Percentiles rank a stretch among this genome's conserved stretches.
Conservation (phyloP, 805 yeast species). For the Saccharomycopsis fodiens region DNA sequence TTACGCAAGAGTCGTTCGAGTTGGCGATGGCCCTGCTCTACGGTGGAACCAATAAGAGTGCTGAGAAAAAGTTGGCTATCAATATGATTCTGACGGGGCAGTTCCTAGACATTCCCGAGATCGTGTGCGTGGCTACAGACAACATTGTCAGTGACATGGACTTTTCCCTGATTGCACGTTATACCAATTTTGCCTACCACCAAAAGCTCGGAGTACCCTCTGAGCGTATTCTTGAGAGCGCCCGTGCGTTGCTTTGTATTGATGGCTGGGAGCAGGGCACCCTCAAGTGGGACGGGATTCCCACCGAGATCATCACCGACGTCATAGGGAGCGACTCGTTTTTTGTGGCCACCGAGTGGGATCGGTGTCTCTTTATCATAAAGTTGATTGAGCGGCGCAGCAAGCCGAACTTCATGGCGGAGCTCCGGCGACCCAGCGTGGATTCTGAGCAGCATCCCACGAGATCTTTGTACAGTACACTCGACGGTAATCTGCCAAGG, state of each 20-base stretch:
- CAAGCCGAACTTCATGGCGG: constrained; percentile 3
- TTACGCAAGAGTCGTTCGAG: constrained; percentile 41
- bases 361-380: constrained; percentile 41
- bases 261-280: constrained; percentile 44
- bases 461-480: neutral
- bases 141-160: constrained; percentile 30
- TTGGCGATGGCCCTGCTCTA: constrained; percentile 40
- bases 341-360: constrained; percentile 50
- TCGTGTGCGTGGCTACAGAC: constrained; percentile 38
- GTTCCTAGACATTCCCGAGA: constrained; percentile 38
- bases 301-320: constrained; percentile 34
- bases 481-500: neutral
- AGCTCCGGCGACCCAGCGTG: neutral
- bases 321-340: constrained; percentile 44
- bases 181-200: constrained; percentile 35
- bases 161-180: constrained; percentile 31
- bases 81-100: constrained; percentile 43
- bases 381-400: constrained; percentile 33
- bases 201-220: constrained; percentile 41
- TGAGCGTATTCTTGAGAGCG: constrained; percentile 37
- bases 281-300: constrained; percentile 41
- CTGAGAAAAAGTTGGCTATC: constrained; percentile 31
- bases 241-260: constrained; percentile 38
- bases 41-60: constrained; percentile 32
- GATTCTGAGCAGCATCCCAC: neutral